A percentile compares a stretch with the other conserved stretches of the same genome.
Conservation (phyloP, 225 moss, liverwort and hornwort genomes). For the Bryoerythrophyllum caledonicum region DNA sequence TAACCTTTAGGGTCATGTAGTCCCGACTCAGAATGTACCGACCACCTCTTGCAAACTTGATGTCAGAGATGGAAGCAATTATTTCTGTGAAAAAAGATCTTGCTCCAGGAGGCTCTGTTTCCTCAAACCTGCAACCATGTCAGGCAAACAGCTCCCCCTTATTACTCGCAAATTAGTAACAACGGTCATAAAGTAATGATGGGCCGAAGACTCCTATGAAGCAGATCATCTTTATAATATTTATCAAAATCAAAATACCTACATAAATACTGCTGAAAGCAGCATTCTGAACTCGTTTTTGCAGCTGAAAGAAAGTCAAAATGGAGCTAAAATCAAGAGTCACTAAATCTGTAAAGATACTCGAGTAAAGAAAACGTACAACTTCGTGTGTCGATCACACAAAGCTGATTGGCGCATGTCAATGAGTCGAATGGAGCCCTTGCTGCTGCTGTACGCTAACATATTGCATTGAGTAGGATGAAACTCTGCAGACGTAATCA, state of each 20-base stretch:
- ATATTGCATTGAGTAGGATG: slow-evolving; percentile 97
- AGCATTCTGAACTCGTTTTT: background rate
- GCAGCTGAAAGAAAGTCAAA: slow-evolving; percentile 12
- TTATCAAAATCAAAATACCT: background rate
- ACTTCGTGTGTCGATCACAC: slow-evolving; percentile 95
- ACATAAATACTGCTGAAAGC: slow-evolving; percentile 4
- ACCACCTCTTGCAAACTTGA: slow-evolving; percentile 98
- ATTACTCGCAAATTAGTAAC: slow-evolving; percentile 12
- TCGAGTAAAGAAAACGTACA: slow-evolving; percentile 43
- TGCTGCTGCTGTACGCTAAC: slow-evolving; percentile 99
- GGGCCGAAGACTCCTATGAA: background rate
- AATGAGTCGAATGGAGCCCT: slow-evolving; percentile 98
- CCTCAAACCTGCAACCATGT: slow-evolving; percentile 76
- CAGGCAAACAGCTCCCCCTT: slow-evolving; percentile 1
- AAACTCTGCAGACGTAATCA: slow-evolving; percentile 98
- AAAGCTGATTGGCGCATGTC: slow-evolving; percentile 99
- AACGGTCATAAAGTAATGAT: background rate
- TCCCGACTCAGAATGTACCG: slow-evolving; percentile 98
- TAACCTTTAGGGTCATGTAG: slow-evolving; percentile 97
- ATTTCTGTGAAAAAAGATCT: slow-evolving; percentile 99
- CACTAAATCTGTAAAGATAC: background rate
- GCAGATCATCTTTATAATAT: background rate
- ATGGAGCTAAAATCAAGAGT: background rate
- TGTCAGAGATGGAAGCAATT: slow-evolving; percentile 98
- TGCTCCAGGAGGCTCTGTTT: slow-evolving; percentile 90